These are phyloP conservation scores for Aspergillus novofumigatus DNA, from an alignment of 2,329 filamentous ascomycete genomes.

Conservation along the genomic window DNA sequence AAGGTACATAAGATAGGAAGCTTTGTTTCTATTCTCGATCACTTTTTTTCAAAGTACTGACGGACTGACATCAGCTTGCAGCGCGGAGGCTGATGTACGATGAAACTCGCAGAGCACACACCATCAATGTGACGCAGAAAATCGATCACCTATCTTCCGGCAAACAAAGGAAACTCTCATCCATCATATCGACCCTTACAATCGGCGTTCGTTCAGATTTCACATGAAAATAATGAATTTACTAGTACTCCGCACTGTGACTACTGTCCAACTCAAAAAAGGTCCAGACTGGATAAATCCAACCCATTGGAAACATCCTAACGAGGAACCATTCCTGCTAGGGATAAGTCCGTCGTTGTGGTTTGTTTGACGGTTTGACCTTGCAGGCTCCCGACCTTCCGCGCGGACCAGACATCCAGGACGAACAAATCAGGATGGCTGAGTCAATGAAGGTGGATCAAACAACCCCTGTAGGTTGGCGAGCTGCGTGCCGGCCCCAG, in stretches of 20 bases:
- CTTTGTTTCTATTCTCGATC: not conserved
- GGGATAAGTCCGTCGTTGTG: not conserved
- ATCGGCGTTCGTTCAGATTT: not conserved
- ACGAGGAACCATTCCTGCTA: not conserved
- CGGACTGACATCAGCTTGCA: not conserved
- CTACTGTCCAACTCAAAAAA: not conserved
- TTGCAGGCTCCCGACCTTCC: not conserved
- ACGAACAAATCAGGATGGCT: not conserved
- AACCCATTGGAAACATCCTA: not conserved
- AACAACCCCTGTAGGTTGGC: constrained; percentile 3
- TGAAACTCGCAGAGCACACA: not conserved
- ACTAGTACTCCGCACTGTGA: not conserved
- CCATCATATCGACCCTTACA: not conserved
- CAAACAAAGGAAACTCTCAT: not conserved
- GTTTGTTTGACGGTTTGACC: not conserved
- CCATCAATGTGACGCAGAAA: not conserved
- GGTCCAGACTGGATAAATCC: not conserved
- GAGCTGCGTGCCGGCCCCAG: constrained; percentile 10
- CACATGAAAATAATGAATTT: not conserved
- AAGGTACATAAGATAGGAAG: not conserved
- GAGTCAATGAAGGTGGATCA: constrained; percentile 5
- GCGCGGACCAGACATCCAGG: not conserved
- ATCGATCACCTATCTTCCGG: not conserved
- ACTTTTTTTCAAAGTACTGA: not conserved
- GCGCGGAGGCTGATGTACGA: not conserved